Conservation (phyloP, 345 rosid species). For the Eucalyptus globulus region DNA sequence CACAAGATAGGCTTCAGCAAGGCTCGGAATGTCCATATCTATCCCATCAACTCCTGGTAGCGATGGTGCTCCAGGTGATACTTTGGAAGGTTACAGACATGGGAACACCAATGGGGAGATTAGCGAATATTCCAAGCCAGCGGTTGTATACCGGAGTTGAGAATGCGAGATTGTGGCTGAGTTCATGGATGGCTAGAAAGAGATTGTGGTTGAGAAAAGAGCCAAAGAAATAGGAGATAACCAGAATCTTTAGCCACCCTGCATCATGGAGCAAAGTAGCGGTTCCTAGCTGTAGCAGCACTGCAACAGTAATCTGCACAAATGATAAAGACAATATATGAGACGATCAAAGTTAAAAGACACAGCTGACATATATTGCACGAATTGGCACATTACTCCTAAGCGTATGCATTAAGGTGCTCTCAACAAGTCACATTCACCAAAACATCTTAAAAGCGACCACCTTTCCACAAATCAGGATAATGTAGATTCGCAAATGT, state of each 20-base stretch:
- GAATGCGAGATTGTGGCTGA: slow-evolving; percentile 90
- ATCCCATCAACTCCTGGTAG: slow-evolving; percentile 78
- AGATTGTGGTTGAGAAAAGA: slow-evolving; percentile 89
- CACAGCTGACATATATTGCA: neutral
- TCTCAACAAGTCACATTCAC: neutral
- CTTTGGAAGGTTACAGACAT: slow-evolving; percentile 85
- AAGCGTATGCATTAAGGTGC: neutral
- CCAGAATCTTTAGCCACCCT: slow-evolving; percentile 63
- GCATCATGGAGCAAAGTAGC: slow-evolving; percentile 49
- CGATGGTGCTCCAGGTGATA: slow-evolving; percentile 90
- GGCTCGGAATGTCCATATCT: slow-evolving; percentile 78
- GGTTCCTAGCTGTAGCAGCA: slow-evolving; percentile 57
- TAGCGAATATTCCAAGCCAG: slow-evolving; percentile 85
- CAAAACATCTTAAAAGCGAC: neutral
- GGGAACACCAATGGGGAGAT: slow-evolving; percentile 84
- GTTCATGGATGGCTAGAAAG: slow-evolving; percentile 85
- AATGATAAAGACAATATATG: neutral
- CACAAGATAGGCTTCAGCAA: slow-evolving; percentile 47
- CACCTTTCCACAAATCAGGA: neutral
- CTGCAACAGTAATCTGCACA: slow-evolving; percentile 56
- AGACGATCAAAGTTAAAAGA: neutral
- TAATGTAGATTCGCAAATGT: neutral
- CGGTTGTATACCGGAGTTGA: slow-evolving; percentile 65
- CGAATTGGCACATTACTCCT: neutral
- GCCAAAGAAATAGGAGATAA: slow-evolving; percentile 66